Base-by-base conservation (phyloP, 2,329 filamentous ascomycete species). In the Venturia aucupariae region DNA sequence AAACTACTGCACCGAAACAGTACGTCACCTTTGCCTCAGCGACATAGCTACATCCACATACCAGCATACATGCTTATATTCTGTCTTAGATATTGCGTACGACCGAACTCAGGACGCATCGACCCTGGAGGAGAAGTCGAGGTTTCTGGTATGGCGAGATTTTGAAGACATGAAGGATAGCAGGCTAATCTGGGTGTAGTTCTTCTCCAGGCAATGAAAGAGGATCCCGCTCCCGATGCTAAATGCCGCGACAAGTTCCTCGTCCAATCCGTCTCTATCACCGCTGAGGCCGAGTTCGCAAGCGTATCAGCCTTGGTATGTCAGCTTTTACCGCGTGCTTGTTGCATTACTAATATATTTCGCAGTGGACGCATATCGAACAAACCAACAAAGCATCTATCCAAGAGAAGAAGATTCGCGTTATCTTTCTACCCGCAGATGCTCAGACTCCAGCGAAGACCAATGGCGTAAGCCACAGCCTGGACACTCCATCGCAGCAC, bases 1-100 rank as follows among this genome's bases (percentile, higher is more conserved):
- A 99, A 86, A 99, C 94, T 60, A 99, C 94, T 68, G 94, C 94
- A 61, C 94, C 94, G 41, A 97, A 97, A 80, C 94, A 97, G 93
- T 99, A 90, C 74, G 89, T 77, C 67, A 57, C 30, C 15, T 13
- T 35, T 35, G 51, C 30, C 51, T 19, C 15, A 19, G 11, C 10
- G 17, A 22, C 19, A 61, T 41, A 44, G 54, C n/a, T 60, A 27
- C 6, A 60, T 22, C 30, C 13, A 10, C n/a, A 60, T 4, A 38
- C 19, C 7, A 19, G 10, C 22, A 41, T 44, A 38, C 59, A 27
- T 42, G 8, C 46, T 51, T 10, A 24, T 41, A 15, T 32, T 24
- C 15, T 35, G 35, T 38, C 8, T 27, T 72, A 97, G 93, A 82
- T 99, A 99, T 80, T 97, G 94, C 76, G 93, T 97, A 66, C 88